These are phyloP conservation scores for Trichosanthes cucumerina DNA, from an alignment of 306 rosid species.

Conservation along the genomic window DNA sequence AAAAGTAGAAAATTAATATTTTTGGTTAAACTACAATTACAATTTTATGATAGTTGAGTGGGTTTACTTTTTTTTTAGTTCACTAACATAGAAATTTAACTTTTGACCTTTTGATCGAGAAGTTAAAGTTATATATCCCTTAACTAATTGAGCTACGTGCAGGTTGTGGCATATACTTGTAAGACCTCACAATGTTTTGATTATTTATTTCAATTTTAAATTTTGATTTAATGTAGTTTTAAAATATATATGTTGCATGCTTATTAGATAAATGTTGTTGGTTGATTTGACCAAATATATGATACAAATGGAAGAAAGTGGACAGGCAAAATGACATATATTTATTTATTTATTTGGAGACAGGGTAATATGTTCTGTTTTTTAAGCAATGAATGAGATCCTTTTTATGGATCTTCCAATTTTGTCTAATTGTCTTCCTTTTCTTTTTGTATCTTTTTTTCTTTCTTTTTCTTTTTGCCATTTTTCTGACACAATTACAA, in stretches of 20 bases:
- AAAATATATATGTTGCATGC: neutral
- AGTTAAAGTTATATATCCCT: neutral
- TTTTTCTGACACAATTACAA: neutral
- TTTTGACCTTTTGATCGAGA: neutral
- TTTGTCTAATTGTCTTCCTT: neutral
- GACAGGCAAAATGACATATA: too few species aligned
- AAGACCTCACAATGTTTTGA: neutral
- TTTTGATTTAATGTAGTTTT: neutral
- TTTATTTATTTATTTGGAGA: too few species aligned
- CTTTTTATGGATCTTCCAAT: neutral
- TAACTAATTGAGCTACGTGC: neutral
- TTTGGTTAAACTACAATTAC: neutral
- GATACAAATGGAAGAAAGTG: neutral
- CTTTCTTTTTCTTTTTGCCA: neutral
- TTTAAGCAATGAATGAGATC: neutral
- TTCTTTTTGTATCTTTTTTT: too few species aligned
- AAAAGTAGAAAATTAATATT: neutral
- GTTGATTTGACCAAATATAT: too few species aligned
- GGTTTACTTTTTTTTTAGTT: neutral
- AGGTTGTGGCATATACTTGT: neutral
- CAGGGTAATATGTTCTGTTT: neutral
- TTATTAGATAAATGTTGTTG: too few species aligned
- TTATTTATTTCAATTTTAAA: neutral
- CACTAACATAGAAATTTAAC: too few species aligned
- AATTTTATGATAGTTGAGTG: neutral